Base-by-base conservation (phyloP, 2,329 filamentous ascomycete genomes). In the Cladosporium halotolerans region DNA sequence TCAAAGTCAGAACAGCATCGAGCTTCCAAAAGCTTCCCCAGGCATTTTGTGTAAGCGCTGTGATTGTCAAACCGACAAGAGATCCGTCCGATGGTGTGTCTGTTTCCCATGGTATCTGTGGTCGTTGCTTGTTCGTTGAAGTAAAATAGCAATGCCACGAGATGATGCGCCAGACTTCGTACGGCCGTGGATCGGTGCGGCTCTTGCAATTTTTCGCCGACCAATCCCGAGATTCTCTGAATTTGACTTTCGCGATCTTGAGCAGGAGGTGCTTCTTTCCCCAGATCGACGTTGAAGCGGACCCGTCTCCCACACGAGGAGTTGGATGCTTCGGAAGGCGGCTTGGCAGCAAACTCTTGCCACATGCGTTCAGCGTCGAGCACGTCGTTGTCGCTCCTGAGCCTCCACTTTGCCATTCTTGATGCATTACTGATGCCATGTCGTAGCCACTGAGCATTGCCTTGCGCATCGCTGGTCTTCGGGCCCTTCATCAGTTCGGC, bases 221-320 rank as follows among this genome's bases (percentile, higher is more conserved):
- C 55, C 23, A 57, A 32, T 32, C 49, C 55, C 9, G 33, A 36
- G 33, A 36, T 36, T 36, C 33, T 36, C 3, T 8, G 33, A 36
- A 36, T 36, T n/a, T 36, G 33, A 8, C 33, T 36, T n/a, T 36
- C 33, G 3, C 8, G 33, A 8, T 36, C 33, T 3, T 36, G 33
- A 11, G 33, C 9, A 8, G 33, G 33, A 11, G 52, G 55, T 8
- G 44, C 40, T 33, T 45, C 38, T 9, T 39, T 38, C 3, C 38
- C 19, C 9, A 57, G 23, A 28, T 54, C 52, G 2, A 52, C 47
- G 16, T 52, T 55, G 34, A 57, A 41, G 11, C 55, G 38, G 28
- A 55, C 11, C 44, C 13, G 36, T 48, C 5, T 52, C 36, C 36
- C 14, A 14, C 3, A 5, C 7, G 36, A 39, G 13, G 3, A 4